Base-by-base conservation (phyloP, 2,329 filamentous ascomycete genomes). In the Elsinoe batatas region DNA sequence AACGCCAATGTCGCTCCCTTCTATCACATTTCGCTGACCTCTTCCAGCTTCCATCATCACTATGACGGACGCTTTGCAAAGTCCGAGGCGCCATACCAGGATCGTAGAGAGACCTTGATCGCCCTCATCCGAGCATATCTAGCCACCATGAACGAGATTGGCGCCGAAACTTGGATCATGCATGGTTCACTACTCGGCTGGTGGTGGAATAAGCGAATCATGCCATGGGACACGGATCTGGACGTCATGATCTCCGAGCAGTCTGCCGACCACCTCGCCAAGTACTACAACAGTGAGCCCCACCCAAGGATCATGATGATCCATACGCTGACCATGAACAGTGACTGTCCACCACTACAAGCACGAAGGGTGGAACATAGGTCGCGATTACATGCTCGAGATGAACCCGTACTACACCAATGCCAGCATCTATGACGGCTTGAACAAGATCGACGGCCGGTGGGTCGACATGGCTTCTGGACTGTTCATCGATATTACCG, bases 161-260 rank as follows among this genome's bases (percentile, higher is more conserved):
- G 78, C 12, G 75, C 76, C 3, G 76, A 81, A 60, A 83, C 80
- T 7, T 83, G 80, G 80, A 76, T 83, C 56, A 82, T 82, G 77
- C 80, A 83, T 61, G 80, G 80, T 11, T 78, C 76, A 5, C 67
- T 83, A 38, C 68, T 83, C 13, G 78, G 79, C 35, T 83, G 80
- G 80, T 83, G 77, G 75, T 83, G 80, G 80, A 82, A 81, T 61
- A 72, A 76, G 54, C 74, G 75, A 63, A 76, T 81, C 61, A 74
- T 83, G 67, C 80, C 80, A 2, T 83, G 80, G 80, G 80, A 83
- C 63, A 76, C 75, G 11, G 80, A 83, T 61, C 64, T 82, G 49
- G 80, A 83, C 60, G 77, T 82, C 11, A 77, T 81, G 64, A 73
- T 83, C 13, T 76, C 77, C 5, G 77, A 81, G 62, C 62, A 67